A percentile compares a stretch with the other conserved stretches of the same genome.
Conservation (phyloP, 2,329 filamentous ascomycete species). For the Aspergillus brasiliensis region DNA sequence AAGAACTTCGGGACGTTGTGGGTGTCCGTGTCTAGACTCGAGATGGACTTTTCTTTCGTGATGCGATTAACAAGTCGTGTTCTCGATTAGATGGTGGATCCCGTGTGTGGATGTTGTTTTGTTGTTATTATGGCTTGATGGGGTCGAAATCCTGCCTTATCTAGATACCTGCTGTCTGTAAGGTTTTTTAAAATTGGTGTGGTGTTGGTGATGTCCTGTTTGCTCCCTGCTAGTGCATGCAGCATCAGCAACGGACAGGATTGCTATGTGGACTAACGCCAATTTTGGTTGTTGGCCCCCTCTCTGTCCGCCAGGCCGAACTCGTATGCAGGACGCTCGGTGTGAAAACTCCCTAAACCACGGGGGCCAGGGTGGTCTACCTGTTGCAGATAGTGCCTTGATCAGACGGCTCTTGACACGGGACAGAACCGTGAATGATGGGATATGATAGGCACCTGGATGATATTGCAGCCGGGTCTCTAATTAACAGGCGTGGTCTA, state of each 20-base stretch:
- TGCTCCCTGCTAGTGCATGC: background rate
- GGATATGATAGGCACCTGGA: background rate
- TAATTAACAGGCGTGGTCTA: background rate
- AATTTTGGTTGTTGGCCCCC: background rate
- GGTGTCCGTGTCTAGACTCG: background rate
- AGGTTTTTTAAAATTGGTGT: background rate
- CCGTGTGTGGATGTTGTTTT: background rate
- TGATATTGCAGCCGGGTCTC: background rate
- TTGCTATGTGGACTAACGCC: background rate
- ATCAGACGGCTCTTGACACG: background rate
- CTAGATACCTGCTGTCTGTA: background rate
- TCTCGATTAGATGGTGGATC: background rate
- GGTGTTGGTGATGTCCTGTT: background rate
- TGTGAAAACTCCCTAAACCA: background rate
- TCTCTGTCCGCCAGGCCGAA: background rate
- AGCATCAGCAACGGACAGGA: conserved; percentile 1
- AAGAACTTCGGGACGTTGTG: background rate
- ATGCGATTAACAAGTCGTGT: background rate
- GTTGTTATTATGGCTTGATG: background rate
- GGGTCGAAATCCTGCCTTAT: background rate
- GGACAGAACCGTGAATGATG: background rate
- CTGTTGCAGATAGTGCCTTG: background rate
- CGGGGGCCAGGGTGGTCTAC: background rate
- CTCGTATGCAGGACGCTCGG: background rate
- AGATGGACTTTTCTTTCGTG: background rate